A percentile compares a stretch with the other conserved stretches of the same genome.
These are phyloP conservation scores for Caulochytrium protostelioides DNA, from an alignment of 371 early-diverging fungal genomes.

Conservation along the genomic window DNA sequence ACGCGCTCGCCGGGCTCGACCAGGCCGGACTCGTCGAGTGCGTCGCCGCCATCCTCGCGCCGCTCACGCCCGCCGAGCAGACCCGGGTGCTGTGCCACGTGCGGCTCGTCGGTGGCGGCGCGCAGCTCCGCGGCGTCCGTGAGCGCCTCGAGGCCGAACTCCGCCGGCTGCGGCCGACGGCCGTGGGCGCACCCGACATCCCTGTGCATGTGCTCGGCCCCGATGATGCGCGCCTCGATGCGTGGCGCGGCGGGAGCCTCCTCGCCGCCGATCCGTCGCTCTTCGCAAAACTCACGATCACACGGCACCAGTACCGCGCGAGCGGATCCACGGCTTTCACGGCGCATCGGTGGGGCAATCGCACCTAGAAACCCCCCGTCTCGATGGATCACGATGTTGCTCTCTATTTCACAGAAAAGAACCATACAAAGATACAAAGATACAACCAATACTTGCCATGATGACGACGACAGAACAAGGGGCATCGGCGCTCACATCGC, in stretches of 20 bases:
- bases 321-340: too few relatives aligned
- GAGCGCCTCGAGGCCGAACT: not conserved
- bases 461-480: not conserved
- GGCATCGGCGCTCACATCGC: too few relatives aligned
- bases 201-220: constrained; percentile 56
- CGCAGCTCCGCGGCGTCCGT: not conserved
- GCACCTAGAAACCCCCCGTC: too few relatives aligned
- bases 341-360: too few relatives aligned
- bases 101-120: constrained; percentile 4
- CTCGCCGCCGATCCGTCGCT: too few relatives aligned
- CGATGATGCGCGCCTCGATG: constrained; percentile 11
- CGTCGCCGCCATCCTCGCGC: constrained; percentile 38
- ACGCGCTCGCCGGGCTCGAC: constrained; percentile 60
- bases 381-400: too few relatives aligned
- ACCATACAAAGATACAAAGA: too few relatives aligned
- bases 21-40: constrained; percentile 66
- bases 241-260: too few relatives aligned
- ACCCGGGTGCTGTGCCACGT: constrained; percentile 24
- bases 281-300: too few relatives aligned
- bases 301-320: too few relatives aligned
- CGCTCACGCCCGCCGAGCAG: constrained; percentile 25
- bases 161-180: not conserved
- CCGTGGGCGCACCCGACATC: constrained; percentile 25
- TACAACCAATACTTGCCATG: constrained; percentile 1
- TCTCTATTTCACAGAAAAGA: too few relatives aligned